Percentiles rank a stretch among this genome's conserved stretches.
phyloP scores from a whole-genome alignment of 2,329 filamentous ascomycete species.

The Cercospora sp. region DNA sequence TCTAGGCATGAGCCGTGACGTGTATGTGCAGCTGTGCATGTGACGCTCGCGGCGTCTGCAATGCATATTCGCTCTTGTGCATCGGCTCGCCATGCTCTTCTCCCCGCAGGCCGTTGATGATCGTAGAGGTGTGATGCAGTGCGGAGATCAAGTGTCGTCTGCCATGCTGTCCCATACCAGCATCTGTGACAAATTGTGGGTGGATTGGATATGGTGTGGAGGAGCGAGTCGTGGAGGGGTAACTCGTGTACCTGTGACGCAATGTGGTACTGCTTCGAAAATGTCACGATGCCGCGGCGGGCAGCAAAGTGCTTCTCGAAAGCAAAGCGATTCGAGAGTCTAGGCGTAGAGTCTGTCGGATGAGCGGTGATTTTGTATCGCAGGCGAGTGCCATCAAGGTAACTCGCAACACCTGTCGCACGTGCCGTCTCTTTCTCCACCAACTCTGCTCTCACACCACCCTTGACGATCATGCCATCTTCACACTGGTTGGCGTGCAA shows the following conservation, averaged over 20 bases:
- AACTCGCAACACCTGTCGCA: not conserved
- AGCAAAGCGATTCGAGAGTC: not conserved
- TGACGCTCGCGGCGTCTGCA: not conserved
- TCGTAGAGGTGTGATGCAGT: not conserved
- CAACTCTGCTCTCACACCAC: not conserved
- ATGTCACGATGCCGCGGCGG: not conserved
- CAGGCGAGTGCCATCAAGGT: constrained; percentile 5
- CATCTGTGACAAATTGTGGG: not conserved
- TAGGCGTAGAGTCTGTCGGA: not conserved
- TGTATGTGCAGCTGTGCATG: not conserved
- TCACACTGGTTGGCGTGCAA: not conserved
- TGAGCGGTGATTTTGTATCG: not conserved
- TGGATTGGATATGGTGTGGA: not conserved
- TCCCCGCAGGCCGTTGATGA: not conserved
- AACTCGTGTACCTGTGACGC: not conserved
- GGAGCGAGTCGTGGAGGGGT: not conserved
- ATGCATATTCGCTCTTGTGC: not conserved
- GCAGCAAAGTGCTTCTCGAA: not conserved
- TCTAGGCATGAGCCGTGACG: not conserved
- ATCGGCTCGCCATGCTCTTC: not conserved
- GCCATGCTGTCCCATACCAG: not conserved
- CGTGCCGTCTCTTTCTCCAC: not conserved
- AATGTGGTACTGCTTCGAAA: not conserved
- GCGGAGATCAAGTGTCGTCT: not conserved
- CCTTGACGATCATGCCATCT: not conserved